phyloP scores from a whole-genome alignment of 441 rosid species.

The Bruguiera hainesii region DNA sequence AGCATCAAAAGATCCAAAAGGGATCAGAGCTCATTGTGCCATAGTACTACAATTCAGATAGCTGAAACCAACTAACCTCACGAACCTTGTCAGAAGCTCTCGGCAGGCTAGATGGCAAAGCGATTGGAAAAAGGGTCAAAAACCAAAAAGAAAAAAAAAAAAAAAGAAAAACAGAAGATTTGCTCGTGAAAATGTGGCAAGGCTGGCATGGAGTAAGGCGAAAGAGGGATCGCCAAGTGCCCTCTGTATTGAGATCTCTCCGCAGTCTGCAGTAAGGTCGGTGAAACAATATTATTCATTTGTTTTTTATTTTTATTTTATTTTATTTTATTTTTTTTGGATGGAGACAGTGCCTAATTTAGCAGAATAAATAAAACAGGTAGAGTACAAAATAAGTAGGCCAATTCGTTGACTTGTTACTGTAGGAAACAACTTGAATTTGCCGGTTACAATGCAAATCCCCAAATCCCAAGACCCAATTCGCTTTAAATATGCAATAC shows the following conservation, averaged over 20 bases:
- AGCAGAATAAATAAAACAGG: too few relatives aligned
- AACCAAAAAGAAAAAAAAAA: not conserved
- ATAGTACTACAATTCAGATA: too few relatives aligned
- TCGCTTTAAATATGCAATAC: constrained; percentile 6
- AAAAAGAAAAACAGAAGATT: not conserved
- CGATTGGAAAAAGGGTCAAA: not conserved
- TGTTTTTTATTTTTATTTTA: not conserved
- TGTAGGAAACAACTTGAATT: constrained; percentile 31
- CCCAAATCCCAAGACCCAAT: constrained; percentile 13
- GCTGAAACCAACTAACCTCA: too few relatives aligned
- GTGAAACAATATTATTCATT: not conserved
- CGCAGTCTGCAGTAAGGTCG: not conserved
- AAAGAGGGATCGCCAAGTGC: constrained; percentile 8
- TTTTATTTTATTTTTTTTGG: too few relatives aligned
- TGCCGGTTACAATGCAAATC: constrained; percentile 29
- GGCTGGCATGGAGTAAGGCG: constrained; percentile 4
- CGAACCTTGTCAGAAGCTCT: too few relatives aligned
- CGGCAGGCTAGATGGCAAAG: too few relatives aligned
- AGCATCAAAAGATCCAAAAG: too few relatives aligned
- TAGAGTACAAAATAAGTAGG: too few relatives aligned
- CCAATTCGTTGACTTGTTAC: constrained; percentile 40
- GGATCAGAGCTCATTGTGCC: too few relatives aligned
- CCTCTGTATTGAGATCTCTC: not conserved
- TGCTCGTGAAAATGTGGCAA: constrained; percentile 19
- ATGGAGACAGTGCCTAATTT: not conserved